Conservation (phyloP, 2,329 filamentous ascomycete genomes). For the Alternaria gaisen region DNA sequence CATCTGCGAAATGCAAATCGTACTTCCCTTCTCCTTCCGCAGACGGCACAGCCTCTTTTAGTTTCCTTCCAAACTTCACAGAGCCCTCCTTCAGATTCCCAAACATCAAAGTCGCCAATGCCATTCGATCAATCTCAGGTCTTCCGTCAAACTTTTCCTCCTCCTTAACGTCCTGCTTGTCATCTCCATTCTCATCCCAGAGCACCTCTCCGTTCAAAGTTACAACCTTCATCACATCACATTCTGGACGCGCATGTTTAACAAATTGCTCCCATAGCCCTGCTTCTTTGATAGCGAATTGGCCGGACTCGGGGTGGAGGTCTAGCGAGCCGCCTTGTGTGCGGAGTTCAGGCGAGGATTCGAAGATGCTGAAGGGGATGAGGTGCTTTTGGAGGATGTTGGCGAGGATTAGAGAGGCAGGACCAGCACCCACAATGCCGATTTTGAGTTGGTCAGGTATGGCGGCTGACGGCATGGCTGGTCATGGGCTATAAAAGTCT, state of each 20-base stretch:
- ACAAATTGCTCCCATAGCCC: constrained; percentile 61
- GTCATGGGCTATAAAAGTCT: background rate
- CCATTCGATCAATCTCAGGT: constrained; percentile 62
- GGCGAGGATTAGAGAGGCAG: constrained; percentile 61
- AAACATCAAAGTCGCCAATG: constrained; percentile 47
- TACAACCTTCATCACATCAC: constrained; percentile 60
- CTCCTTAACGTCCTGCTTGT: constrained; percentile 52
- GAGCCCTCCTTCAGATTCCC: constrained; percentile 56
- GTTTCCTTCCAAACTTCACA: constrained; percentile 39
- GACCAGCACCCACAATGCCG: constrained; percentile 52
- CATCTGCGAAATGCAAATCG: constrained; percentile 45
- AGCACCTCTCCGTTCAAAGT: constrained; percentile 48
- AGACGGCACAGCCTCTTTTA: constrained; percentile 50
- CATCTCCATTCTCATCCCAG: constrained; percentile 37
- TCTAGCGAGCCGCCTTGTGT: constrained; percentile 56
- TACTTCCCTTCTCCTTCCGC: constrained; percentile 18
- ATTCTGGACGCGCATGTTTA: constrained; percentile 62
- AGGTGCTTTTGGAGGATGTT: constrained; percentile 60
- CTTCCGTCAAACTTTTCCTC: constrained; percentile 37
- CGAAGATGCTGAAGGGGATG: constrained; percentile 60
- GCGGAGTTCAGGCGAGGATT: constrained; percentile 49
- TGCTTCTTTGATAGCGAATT: constrained; percentile 61
- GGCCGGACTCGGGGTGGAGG: constrained; percentile 62
- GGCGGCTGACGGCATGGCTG: background rate
- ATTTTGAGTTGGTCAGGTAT: constrained; percentile 29